These are phyloP conservation scores for Torrubiellomyces zombiae DNA, from an alignment of 2,329 filamentous ascomycete genomes.

Conservation along the genomic window DNA sequence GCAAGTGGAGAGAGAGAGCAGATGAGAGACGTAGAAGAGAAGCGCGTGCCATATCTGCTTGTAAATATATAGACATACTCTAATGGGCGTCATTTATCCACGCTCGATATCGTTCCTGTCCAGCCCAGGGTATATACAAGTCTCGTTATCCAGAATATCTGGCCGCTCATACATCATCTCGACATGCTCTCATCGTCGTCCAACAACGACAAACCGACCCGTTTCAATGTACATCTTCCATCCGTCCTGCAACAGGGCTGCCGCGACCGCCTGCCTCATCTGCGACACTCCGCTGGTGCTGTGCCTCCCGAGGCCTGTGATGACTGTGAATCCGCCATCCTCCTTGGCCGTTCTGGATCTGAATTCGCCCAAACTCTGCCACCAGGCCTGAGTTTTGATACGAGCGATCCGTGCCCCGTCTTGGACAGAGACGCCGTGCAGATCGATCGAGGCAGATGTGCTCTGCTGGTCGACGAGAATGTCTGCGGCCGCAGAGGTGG, in stretches of 20 bases:
- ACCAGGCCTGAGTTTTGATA: constrained; percentile 55
- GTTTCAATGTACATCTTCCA: constrained; percentile 66
- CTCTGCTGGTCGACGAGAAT: constrained; percentile 53
- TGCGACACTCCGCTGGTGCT: constrained; percentile 59
- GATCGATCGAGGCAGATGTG: constrained; percentile 43
- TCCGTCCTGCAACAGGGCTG: constrained; percentile 57
- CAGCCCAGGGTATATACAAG: no score
- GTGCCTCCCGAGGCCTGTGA: constrained; percentile 70
- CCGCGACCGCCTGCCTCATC: constrained; percentile 64
- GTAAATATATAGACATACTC: no score
- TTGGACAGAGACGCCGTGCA: constrained; percentile 69
- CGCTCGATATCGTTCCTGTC: not conserved
- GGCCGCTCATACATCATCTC: no score
- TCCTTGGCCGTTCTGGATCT: constrained; percentile 32
- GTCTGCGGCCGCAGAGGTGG: constrained; percentile 53
- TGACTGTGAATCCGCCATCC: constrained; percentile 44
- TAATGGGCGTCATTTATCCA: no score
- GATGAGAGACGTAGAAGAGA: no score
- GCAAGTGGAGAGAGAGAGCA: no score
- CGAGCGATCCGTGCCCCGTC: constrained; percentile 68
- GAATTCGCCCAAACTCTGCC: constrained; percentile 52
- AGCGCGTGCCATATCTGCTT: no score
- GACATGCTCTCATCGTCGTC: constrained; percentile 22
- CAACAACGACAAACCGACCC: constrained; percentile 55
- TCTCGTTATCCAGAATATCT: no score